Evolutionary conservation across 345 rosid genomes (phyloP).

Genomic region (Theobroma cacao): DNA sequence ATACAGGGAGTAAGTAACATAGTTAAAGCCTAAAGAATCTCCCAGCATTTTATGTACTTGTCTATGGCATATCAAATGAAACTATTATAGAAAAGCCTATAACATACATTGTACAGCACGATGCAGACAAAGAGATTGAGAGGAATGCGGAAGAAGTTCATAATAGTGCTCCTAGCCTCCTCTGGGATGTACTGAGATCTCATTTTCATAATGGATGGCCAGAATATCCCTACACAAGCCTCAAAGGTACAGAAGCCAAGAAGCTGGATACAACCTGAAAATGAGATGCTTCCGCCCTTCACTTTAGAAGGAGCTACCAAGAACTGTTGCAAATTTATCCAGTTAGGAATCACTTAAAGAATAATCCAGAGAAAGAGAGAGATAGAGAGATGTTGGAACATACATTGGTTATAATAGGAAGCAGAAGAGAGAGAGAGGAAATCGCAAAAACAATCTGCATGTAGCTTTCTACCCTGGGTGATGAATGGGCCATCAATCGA

Average conservation of each 20-base stretch:
- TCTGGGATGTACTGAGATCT: slow-evolving; percentile 97
- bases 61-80: not conserved
- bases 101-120: slow-evolving; percentile 80
- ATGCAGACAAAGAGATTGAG: slow-evolving; percentile 89
- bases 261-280: slow-evolving; percentile 69
- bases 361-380: not conserved
- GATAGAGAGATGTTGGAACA: slow-evolving; percentile 15
- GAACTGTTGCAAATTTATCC: slow-evolving; percentile 43
- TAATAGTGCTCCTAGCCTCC: slow-evolving; percentile 97
- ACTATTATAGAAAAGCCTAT: not conserved
- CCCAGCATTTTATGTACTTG: not conserved
- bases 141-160: slow-evolving; percentile 97
- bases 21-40: not conserved
- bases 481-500: slow-evolving; percentile 71
- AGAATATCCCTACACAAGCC: slow-evolving; percentile 90
- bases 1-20: slow-evolving; percentile 7
- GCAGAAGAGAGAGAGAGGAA: slow-evolving; percentile 70
- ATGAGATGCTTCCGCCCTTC: slow-evolving; percentile 69
- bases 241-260: slow-evolving; percentile 92
- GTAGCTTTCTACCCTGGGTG: slow-evolving; percentile 78
- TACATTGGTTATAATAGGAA: slow-evolving; percentile 80
- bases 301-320: slow-evolving; percentile 64
- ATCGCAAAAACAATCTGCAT: slow-evolving; percentile 85
- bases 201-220: slow-evolving; percentile 99
- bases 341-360: not conserved